Evolutionary conservation across 768 basidiomycete species (phyloP).

Genomic region (Naganishia vaughanmartiniae): DNA sequence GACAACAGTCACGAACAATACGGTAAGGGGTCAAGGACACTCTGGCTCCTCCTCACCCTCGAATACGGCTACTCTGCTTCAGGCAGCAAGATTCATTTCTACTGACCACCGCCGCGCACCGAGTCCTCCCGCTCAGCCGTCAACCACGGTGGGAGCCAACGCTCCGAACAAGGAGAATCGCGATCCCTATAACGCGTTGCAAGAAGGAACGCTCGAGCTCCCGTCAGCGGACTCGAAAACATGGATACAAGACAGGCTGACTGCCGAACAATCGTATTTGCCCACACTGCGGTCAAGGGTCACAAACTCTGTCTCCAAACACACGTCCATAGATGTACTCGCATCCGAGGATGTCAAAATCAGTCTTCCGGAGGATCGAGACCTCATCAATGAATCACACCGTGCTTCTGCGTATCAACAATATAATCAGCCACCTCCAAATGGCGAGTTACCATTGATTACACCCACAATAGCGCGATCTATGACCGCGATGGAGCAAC

Average conservation of each 20-base stretch:
- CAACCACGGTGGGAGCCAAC: neutral
- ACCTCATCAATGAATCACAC: neutral
- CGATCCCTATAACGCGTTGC: neutral
- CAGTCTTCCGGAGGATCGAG: neutral
- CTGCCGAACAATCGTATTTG: neutral
- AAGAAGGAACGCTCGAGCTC: neutral
- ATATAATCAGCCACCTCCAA: neutral
- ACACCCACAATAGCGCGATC: slow-evolving; percentile 7
- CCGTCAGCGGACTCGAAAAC: slow-evolving; percentile 3
- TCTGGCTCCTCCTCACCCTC: neutral
- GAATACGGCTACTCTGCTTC: neutral
- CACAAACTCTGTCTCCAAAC: neutral
- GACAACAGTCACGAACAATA: slow-evolving; percentile 9
- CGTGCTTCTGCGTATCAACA: slow-evolving; percentile 11
- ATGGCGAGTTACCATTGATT: neutral
- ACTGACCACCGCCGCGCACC: neutral
- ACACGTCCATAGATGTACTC: neutral
- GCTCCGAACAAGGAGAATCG: slow-evolving; percentile 17
- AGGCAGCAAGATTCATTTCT: neutral
- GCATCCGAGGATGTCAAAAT: neutral
- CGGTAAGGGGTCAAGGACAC: slow-evolving; percentile 5
- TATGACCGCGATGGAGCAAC: neutral
- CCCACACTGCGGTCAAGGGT: neutral
- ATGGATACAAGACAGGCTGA: slow-evolving; percentile 4
- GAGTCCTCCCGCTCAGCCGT: neutral